Conservation (phyloP, 306 rosid genomes). For the Trifolium subterraneum region DNA sequence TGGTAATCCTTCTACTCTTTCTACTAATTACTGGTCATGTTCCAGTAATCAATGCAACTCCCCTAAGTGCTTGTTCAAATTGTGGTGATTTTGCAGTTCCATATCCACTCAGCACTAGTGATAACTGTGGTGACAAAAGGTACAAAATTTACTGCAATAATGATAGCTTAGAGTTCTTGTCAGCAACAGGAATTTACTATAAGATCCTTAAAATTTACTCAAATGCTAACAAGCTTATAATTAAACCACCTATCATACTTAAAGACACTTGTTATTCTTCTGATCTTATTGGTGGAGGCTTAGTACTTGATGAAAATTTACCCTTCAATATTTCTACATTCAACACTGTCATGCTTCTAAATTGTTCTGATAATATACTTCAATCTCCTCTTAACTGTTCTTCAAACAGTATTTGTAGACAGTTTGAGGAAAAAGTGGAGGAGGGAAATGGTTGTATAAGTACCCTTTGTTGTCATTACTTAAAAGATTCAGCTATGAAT, state of each 20-base stretch:
- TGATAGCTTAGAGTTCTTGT: constrained; percentile 62
- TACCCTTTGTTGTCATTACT: constrained; percentile 79
- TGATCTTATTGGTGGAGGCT: constrained; percentile 63
- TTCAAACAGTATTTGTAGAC: constrained; percentile 66
- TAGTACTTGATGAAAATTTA: constrained; percentile 57
- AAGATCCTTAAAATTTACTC: constrained; percentile 67
- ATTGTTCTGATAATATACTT: constrained; percentile 62
- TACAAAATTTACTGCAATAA: constrained; percentile 69
- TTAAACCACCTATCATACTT: constrained; percentile 60
- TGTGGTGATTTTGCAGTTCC: constrained; percentile 75
- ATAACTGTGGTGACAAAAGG: constrained; percentile 65
- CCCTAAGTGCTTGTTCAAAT: constrained; percentile 55
- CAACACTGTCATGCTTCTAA: constrained; percentile 77
- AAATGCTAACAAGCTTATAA: constrained; percentile 51
- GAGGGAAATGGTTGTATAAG: constrained; percentile 59
- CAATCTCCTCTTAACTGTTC: constrained; percentile 81
- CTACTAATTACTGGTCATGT: constrained; percentile 32
- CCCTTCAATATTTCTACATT: constrained; percentile 78
- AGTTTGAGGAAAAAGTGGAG: constrained; percentile 57
- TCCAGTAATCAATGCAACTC: constrained; percentile 37
- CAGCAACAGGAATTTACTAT: constrained; percentile 63
- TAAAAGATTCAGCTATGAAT: constrained; percentile 88
- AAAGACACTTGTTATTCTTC: constrained; percentile 62
- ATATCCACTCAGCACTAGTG: constrained; percentile 75
- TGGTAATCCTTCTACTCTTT: constrained; percentile 41